Evolutionary conservation across 768 basidiomycete species (phyloP), one percentile per base, ranked within the genome.

Genomic region (Lactarius hengduanensis): DNA sequence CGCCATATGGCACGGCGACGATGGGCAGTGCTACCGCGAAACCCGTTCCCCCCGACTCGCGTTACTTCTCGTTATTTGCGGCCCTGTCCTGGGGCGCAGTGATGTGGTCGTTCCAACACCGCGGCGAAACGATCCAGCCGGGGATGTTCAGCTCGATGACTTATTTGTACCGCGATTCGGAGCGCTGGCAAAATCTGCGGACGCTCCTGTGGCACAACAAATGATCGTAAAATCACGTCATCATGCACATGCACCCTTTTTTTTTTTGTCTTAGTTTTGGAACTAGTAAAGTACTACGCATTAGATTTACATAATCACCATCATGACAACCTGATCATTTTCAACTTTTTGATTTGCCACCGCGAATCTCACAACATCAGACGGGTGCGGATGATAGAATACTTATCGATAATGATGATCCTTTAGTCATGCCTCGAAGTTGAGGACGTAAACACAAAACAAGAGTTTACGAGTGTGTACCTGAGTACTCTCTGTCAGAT

Each of bases 81-180:
- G 92, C 95, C 0, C 71, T 98, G 16, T 84, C 89, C 38, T 98
- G 97, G 97, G 97, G 94, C 54, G 84, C 90, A 9, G 96, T 98
- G 56, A 98, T 99, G 96, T 99, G 90, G 85, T 79, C 97, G 67
- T 98, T 96, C 83, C 83, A 88, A 73, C 82, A 97, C 76, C 82
- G 86, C 26, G 87, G 91, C 58, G 90, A 98, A 78, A 88, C 88
- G n/a, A 86, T 99, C 67, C 95, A 98, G 73, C 92, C 94, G 20
- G 97, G 96, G 64, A 93, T 98, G 94, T 94, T 94, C 80, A 92
- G 86, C 79, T 92, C 91, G 20, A 98, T 97, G 96, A 85, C 83
- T 64, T 99, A 98, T 77, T 82, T 99, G 45, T 99, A 98, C 79
- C 86, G 88, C 45, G 94, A 98, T 76, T 96, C 94, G 22, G 92